Evolutionary conservation across 306 rosid genomes (phyloP).

Genomic region (Prinsepia uniflora): DNA sequence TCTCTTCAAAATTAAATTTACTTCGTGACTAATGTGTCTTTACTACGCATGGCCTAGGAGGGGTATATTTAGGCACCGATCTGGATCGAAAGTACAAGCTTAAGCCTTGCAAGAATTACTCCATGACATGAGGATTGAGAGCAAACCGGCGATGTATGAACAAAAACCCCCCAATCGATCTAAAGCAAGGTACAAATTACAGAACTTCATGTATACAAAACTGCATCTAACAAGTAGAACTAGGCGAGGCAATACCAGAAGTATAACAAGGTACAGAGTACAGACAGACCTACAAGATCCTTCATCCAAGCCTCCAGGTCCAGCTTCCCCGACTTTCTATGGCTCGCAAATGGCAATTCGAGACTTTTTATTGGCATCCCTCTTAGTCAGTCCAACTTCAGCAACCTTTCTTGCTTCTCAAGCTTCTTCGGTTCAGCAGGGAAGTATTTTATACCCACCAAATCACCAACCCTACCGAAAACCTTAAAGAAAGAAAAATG

Average conservation of each 20-base stretch:
- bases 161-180: background rate
- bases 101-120: too few relatives aligned
- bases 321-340: background rate
- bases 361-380: background rate
- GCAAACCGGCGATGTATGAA: slow-evolving; percentile 3
- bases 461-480: slow-evolving; percentile 70
- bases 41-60: too few relatives aligned
- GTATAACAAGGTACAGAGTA: slow-evolving; percentile 10
- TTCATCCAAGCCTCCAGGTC: slow-evolving; percentile 1
- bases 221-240: background rate
- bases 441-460: slow-evolving; percentile 85
- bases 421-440: slow-evolving; percentile 65
- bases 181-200: background rate
- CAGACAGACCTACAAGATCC: background rate
- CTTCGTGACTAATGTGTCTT: too few relatives aligned
- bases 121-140: background rate
- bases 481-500: slow-evolving; percentile 41
- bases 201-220: background rate
- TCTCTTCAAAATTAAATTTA: too few relatives aligned
- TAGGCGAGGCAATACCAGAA: background rate
- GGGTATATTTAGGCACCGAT: too few relatives aligned
- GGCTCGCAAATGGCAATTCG: background rate
- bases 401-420: slow-evolving; percentile 20
- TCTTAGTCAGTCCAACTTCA: slow-evolving; percentile 21
- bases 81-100: too few relatives aligned